Evolutionary conservation across 208 protist genomes (phyloP).

Genomic region (Willaertia magna): DNA sequence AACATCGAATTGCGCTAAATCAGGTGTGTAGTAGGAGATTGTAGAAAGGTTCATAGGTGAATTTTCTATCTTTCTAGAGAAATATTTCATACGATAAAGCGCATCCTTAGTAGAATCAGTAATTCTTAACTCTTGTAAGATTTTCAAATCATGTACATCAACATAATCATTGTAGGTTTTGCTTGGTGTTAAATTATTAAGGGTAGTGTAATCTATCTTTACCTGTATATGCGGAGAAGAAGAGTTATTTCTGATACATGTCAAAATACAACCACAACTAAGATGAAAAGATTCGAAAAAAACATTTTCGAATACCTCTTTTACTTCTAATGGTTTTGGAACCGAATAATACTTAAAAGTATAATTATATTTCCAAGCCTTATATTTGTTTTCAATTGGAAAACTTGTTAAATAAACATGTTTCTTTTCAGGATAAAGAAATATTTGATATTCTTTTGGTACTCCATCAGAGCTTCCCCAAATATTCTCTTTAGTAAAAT

Average conservation of each 20-base stretch:
- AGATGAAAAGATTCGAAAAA: background rate
- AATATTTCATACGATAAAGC: too few relatives aligned
- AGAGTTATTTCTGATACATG: background rate
- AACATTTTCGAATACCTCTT: background rate
- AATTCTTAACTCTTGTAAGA: background rate
- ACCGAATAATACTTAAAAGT: background rate
- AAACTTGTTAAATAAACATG: background rate
- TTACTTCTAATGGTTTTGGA: background rate
- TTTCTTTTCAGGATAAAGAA: background rate
- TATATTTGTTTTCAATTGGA: background rate
- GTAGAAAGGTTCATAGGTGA: too few relatives aligned
- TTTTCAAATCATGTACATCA: background rate
- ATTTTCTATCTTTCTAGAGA: too few relatives aligned
- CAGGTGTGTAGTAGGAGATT: background rate
- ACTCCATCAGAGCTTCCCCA: background rate
- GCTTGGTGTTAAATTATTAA: background rate
- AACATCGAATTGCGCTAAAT: background rate
- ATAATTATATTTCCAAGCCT: background rate
- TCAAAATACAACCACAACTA: background rate
- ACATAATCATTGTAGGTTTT: background rate
- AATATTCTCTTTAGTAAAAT: background rate
- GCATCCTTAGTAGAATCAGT: too few relatives aligned
- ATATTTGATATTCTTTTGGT: background rate
- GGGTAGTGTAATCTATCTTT: background rate
- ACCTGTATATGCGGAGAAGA: background rate